phyloP scores from a whole-genome alignment of 176 grass and related monocot genomes.

The Bonia amplexicaulis region DNA sequence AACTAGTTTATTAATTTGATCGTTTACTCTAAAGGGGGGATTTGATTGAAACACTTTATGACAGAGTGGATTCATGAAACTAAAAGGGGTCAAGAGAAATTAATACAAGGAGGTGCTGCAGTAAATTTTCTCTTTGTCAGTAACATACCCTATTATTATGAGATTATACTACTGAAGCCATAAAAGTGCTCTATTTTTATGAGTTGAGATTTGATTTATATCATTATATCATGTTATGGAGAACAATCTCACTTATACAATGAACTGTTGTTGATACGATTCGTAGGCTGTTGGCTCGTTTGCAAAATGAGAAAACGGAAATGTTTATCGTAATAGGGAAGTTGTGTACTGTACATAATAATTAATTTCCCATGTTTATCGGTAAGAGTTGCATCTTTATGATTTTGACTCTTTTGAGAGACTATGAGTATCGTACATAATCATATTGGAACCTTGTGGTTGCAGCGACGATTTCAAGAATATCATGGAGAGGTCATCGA shows the following conservation, averaged over 20 bases:
- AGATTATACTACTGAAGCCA: background rate
- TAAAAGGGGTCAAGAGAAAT: background rate
- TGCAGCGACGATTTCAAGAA: conserved; percentile 83
- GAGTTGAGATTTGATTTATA: background rate
- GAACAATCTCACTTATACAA: background rate
- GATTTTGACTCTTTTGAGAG: background rate
- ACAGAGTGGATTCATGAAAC: background rate
- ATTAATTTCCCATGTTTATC: background rate
- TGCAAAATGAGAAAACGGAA: background rate
- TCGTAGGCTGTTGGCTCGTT: background rate
- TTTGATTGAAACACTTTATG: background rate
- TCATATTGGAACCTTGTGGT: conserved; percentile 5
- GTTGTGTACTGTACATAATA: background rate
- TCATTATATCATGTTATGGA: background rate
- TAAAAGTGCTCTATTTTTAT: background rate
- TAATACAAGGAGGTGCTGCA: background rate
- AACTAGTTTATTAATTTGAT: background rate
- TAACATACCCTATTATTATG: background rate
- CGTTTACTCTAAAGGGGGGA: background rate
- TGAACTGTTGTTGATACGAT: background rate
- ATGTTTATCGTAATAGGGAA: background rate
- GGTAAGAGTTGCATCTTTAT: background rate
- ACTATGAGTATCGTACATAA: background rate
- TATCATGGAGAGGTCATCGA: conserved; percentile 77
- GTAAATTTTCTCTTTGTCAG: background rate